Evolutionary conservation across 352 stramenopile genomes (phyloP), one percentile per base, ranked within the genome.

Genomic region (Phytophthora pistaciae): DNA sequence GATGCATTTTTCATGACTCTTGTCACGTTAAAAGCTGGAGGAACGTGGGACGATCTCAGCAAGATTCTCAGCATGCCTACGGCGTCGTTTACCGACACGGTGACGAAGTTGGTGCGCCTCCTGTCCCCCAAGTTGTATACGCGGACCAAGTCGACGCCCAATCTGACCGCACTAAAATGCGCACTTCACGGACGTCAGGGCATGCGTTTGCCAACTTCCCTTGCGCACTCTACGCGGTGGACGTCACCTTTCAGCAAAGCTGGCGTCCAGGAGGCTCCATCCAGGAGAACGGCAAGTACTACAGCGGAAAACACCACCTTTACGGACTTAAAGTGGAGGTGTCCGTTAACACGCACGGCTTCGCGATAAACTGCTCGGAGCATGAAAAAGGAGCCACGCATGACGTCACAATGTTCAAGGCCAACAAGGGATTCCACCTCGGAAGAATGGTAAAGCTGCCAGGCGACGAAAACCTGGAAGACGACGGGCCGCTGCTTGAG

Each of bases 291-390:
- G 5, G 23, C 11, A 54, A 14, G 38, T 55, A 31, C 40, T 55
- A 55, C 14, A 63, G 56, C 23, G 56, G 5, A 4, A 63, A 63
- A 27, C 56, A 63, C 16, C 38, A 55, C 13, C 25, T 44, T 3
- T 55, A 64, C 42, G 58, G 58, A 8, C 42, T 64, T 2, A 64
- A 56, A 29, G 55, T 48, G 7, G 55, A 61, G 21, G 36, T 61
- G 7, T 52, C 55, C 7, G 55, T 61, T 2, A 16, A 61, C 55
- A 50, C n/a, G n/a, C n/a, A n/a, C n/a, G n/a, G n/a, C n/a, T n/a
- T n/a, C n/a, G n/a, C 7, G 5, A 61, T 53, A 10, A 61, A 61
- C 16, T 61, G 55, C 55, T 38, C n/a, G 2, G 13, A 38, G n/a
- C 36, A 61, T 36, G 33, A 25, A 14, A n/a, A n/a, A 3, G 55